Conservation (phyloP, 2,329 filamentous ascomycete genomes). For the Hypoxylon rubiginosum region DNA sequence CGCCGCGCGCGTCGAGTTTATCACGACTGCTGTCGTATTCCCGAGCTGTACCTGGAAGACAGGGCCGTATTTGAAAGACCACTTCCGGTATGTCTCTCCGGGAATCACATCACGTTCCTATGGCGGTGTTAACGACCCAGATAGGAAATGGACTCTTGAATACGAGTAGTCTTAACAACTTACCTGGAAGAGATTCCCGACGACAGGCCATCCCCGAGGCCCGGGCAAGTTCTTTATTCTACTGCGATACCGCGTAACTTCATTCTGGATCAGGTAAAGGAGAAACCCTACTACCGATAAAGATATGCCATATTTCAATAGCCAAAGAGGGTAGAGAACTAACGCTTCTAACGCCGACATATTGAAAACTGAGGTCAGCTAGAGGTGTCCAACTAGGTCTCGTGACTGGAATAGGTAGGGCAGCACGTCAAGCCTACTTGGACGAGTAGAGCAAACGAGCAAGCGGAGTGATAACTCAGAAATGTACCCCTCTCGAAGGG, state of each 20-base stretch:
- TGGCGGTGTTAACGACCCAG: not conserved
- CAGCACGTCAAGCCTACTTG: not conserved
- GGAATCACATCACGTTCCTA: slow-evolving; percentile 30
- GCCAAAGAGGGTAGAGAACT: not conserved
- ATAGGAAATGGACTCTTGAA: no score
- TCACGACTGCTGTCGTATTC: slow-evolving; percentile 72
- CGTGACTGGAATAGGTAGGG: not conserved
- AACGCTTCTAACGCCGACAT: slow-evolving; percentile 16
- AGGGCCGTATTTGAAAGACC: slow-evolving; percentile 45
- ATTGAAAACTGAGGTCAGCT: not conserved
- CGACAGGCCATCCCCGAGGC: slow-evolving; percentile 36
- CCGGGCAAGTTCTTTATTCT: slow-evolving; percentile 37
- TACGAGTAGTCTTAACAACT: not conserved
- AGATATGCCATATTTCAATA: slow-evolving; percentile 8
- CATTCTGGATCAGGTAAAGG: slow-evolving; percentile 36
- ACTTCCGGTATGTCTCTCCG: slow-evolving; percentile 28
- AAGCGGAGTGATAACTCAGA: slow-evolving; percentile 1
- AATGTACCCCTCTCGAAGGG: slow-evolving; percentile 23
- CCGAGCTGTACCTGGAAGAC: slow-evolving; percentile 54
- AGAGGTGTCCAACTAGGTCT: not conserved
- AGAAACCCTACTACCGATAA: slow-evolving; percentile 7
- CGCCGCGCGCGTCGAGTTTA: slow-evolving; percentile 75
- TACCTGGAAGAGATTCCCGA: slow-evolving; percentile 41
- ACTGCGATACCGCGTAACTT: slow-evolving; percentile 33
- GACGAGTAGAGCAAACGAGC: not conserved